Evolutionary conservation across 441 rosid species (phyloP), one percentile per base, ranked within the genome.

Genomic region (Corymbia citriodora): DNA sequence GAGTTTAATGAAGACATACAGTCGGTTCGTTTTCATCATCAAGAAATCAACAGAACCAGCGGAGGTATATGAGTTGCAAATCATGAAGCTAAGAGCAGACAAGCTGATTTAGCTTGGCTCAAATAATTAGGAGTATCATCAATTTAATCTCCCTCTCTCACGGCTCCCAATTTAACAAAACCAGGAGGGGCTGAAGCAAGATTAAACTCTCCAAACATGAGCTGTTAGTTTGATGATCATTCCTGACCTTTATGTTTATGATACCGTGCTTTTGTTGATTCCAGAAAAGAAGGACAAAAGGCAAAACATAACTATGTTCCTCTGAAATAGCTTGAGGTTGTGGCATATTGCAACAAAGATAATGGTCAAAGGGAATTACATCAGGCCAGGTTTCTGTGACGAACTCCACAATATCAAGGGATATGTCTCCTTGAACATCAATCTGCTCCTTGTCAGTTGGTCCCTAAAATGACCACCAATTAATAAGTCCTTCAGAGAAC

Each of bases 401-500:
- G 91, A 95, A 97, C 65, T 97, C 98, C 94, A 97, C 98, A 83
- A 96, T 94, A 85, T 96, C 98, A 87, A 94, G 95, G 31, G 97
- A 91, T 90, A 97, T 97, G 94, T 97, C 99, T 91, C 99, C 99
- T 95, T 97, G 98, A 88, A 97, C 99, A 90, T 97, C 99, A 90
- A 97, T 97, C 89, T 97, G 99, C 92, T 97, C 99, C 94, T 97
- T 97, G 33, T 97, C 99, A 87, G 98, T 97, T 57, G 99, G 99
- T 88, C 98, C 99, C 99, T 97, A 91, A 88, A 89, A 88, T 86
- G 29, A 88, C 89, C 49, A 89, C 6, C 11, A 1, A 79, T 79
- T 79, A 40, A 27, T 45, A 45, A 79, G 85, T 79, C 85, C 85
- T 79, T 45, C 52, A 45, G 85, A 89, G 88, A 23, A 55, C 25